These are phyloP conservation scores for Podospora appendiculata DNA, from an alignment of 495 filamentous ascomycete species.

Conservation along the genomic window DNA sequence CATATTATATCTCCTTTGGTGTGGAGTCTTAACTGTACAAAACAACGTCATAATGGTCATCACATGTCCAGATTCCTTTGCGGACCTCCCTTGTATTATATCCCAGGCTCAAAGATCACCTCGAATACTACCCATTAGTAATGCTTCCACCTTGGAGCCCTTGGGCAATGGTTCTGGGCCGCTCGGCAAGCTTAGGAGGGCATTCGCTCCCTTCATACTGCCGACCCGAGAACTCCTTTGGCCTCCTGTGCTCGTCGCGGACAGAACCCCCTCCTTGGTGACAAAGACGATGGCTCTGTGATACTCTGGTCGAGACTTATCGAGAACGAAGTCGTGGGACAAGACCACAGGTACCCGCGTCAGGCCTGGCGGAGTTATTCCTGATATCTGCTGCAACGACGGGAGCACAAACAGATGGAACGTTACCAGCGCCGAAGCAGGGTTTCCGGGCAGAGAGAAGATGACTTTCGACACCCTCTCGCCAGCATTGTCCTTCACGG, in stretches of 20 bases:
- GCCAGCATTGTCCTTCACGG: conserved; percentile 50
- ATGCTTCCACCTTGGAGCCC: conserved; percentile 35
- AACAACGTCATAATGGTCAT: conserved; percentile 14
- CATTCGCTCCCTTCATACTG: conserved; percentile 83
- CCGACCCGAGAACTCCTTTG: conserved; percentile 87
- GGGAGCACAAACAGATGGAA: conserved; percentile 92
- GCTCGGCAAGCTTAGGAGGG: conserved; percentile 65
- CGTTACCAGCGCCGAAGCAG: conserved; percentile 85
- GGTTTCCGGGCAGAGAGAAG: conserved; percentile 92
- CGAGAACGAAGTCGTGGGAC: conserved; percentile 62
- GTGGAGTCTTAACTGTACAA: conserved; percentile 22
- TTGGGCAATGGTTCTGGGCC: conserved; percentile 34
- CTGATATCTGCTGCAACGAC: conserved; percentile 64
- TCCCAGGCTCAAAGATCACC: conserved; percentile 11
- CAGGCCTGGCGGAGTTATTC: conserved; percentile 54
- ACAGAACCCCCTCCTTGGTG: conserved; percentile 49
- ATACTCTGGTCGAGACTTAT: conserved; percentile 75
- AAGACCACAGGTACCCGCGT: conserved; percentile 64
- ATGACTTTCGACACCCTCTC: conserved; percentile 59
- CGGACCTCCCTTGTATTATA: neutral
- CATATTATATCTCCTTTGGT: conserved; percentile 15
- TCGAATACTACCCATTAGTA: conserved; percentile 34
- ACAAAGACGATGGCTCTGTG: conserved; percentile 68
- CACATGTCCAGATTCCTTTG: neutral
- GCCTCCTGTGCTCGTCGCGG: conserved; percentile 76